These are phyloP conservation scores for Aegilops sharonensis DNA, from an alignment of 176 grass and related monocot genomes.

Conservation along the genomic window DNA sequence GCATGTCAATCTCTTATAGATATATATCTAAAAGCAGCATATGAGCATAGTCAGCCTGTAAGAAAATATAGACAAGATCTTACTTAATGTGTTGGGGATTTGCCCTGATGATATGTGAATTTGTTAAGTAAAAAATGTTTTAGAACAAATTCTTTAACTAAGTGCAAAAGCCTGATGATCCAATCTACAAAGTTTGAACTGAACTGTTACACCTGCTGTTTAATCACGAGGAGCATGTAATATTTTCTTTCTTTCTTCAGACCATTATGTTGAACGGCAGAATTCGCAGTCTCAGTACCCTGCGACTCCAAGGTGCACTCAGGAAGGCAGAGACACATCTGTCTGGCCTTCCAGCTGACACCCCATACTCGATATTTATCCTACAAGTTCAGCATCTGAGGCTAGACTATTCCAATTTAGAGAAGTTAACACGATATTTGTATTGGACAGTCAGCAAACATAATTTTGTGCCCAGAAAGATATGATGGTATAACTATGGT, in stretches of 20 bases:
- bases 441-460: too few species aligned
- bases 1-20: neutral
- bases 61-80: neutral
- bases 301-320: conserved; percentile 41
- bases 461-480: too few species aligned
- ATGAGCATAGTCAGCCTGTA: neutral
- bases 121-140: neutral
- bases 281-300: conserved; percentile 57
- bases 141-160: neutral
- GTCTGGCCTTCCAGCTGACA: conserved; percentile 42
- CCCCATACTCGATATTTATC: conserved; percentile 39
- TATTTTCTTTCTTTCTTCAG: conserved; percentile 37
- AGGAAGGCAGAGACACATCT: conserved; percentile 73
- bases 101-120: neutral
- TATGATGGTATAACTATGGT: too few species aligned
- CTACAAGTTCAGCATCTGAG: too few species aligned
- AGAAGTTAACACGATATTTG: too few species aligned
- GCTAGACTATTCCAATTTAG: too few species aligned
- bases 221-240: neutral
- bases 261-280: conserved; percentile 79
- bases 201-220: neutral
- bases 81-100: neutral
- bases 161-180: neutral
- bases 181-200: neutral
- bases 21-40: neutral